Evolutionary conservation across 768 basidiomycete genomes (phyloP), one percentile per base, ranked within the genome.

Genomic region (Rhizopogon rudus): DNA sequence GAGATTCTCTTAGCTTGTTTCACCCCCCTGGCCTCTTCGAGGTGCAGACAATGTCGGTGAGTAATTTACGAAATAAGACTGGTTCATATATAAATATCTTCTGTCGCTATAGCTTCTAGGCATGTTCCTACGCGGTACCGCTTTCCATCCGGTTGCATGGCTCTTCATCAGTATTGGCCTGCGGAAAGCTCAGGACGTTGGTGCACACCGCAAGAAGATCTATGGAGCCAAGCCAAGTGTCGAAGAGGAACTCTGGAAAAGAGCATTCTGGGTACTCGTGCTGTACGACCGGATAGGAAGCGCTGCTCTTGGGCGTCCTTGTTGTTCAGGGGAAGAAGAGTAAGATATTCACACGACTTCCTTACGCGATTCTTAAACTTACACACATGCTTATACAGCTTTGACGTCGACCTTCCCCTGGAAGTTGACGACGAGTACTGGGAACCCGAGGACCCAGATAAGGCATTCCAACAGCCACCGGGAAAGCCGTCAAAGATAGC

Each of bases 401-500:
- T 91, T 65, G 93, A 95, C 65, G 73, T 87, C 28, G 91, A 91
- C 44, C 72, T 89, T 35, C 90, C 90, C 40, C 76, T 89, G 12
- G 90, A 92, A 67, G 86, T 93, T 13, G 90, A 95, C 60, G 86
- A 88, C 61, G 82, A 86, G 58, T 91, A 83, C 64, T 94, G 90
- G 91, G 79, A 83, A 57, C 71, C 69, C 16, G 73, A 69, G 52
- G 77, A 77, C 53, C 74, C 80, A 12, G 67, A 72, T 9, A 65
- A 68, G 28, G 76, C 79, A 29, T 92, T 90, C 70, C 77, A 79
- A 57, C 92, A 93, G 60, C 91, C 90, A 9, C 64, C 71, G 12
- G 79, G 73, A 10, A 75, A 81, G 56, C 83, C 86, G 16, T 80
- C 83, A 25, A 71, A 69, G 46, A 70, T 89, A 37, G 65, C 84